A percentile compares a stretch with the other conserved stretches of the same genome.
Conservation (phyloP, 495 filamentous ascomycete species). For the Talaromyces liani region DNA sequence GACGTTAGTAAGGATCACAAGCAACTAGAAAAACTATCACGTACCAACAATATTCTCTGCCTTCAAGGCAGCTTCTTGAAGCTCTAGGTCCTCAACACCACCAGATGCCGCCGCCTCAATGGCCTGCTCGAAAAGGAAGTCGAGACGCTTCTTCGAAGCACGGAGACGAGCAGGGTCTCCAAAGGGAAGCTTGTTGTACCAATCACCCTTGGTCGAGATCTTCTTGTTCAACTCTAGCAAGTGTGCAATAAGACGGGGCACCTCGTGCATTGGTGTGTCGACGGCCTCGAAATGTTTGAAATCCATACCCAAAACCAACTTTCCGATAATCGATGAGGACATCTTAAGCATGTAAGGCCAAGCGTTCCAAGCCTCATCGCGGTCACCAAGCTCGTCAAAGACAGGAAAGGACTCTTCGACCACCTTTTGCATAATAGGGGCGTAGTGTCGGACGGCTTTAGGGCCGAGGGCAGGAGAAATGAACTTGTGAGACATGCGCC, state of each 20-base stretch:
- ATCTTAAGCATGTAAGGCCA: constrained; percentile 57
- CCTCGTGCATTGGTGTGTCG: constrained; percentile 34
- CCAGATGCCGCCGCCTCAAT: constrained; percentile 23
- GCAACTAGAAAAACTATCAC: neutral
- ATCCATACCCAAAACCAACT: constrained; percentile 43
- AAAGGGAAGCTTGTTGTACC: constrained; percentile 45
- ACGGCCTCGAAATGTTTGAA: constrained; percentile 41
- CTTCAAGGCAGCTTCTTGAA: constrained; percentile 36
- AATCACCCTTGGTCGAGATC: constrained; percentile 36
- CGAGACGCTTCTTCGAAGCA: constrained; percentile 10
- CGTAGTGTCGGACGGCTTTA: constrained; percentile 49
- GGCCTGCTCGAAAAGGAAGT: constrained; percentile 18
- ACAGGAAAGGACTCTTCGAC: constrained; percentile 37
- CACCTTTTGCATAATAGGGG: constrained; percentile 43
- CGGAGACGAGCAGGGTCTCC: constrained; percentile 37
- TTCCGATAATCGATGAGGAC: constrained; percentile 43
- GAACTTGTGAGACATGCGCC: constrained; percentile 46
- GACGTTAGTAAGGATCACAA: neutral
- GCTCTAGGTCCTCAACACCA: constrained; percentile 15
- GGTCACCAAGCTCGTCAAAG: constrained; percentile 45
- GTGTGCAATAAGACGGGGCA: constrained; percentile 33
- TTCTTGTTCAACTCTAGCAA: constrained; percentile 45
- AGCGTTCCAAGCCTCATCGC: constrained; percentile 46
- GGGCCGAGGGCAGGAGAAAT: constrained; percentile 47
- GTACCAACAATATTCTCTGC: constrained; percentile 25